Evolutionary conservation across 1,284 basidiomycete species (phyloP).

Genomic region (Ganoderma sp.): DNA sequence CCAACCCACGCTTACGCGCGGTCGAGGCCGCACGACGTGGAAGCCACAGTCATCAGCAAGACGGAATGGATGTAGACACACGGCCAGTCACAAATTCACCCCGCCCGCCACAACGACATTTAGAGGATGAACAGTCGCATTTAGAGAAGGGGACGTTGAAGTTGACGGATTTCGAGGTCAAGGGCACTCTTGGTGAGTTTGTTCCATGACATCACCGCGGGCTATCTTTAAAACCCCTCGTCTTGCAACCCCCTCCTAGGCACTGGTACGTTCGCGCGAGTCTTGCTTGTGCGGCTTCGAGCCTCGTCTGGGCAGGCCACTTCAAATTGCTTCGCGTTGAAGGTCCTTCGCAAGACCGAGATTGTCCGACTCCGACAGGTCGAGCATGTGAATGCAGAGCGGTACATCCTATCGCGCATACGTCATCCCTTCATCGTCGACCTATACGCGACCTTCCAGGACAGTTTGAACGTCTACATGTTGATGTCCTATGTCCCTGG

Average conservation of each 20-base stretch:
- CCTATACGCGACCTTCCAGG: conserved; percentile 95
- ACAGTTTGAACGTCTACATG: conserved; percentile 97
- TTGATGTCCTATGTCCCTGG: conserved; percentile 98
- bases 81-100: conserved; percentile 34
- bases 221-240: not conserved
- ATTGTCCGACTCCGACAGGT: conserved; percentile 97
- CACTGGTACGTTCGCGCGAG: conserved; percentile 93
- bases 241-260: conserved; percentile 51
- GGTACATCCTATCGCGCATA: conserved; percentile 90
- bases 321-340: conserved; percentile 86
- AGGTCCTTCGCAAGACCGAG: conserved; percentile 91
- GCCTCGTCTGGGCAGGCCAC: conserved; percentile 52
- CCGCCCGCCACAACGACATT: conserved; percentile 56
- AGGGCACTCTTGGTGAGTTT: conserved; percentile 72
- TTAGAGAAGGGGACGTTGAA: conserved; percentile 62
- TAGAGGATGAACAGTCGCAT: conserved; percentile 74
- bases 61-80: conserved; percentile 39
- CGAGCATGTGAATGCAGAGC: conserved; percentile 97
- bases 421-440: conserved; percentile 85
- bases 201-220: not conserved
- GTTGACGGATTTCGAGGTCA: conserved; percentile 80
- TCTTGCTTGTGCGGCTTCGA: conserved; percentile 81
- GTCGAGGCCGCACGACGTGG: conserved; percentile 26
- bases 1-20: conserved; percentile 24
- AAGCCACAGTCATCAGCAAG: conserved; percentile 27